Base-by-base conservation (phyloP, 441 rosid genomes). In the Eruca vesicaria region DNA sequence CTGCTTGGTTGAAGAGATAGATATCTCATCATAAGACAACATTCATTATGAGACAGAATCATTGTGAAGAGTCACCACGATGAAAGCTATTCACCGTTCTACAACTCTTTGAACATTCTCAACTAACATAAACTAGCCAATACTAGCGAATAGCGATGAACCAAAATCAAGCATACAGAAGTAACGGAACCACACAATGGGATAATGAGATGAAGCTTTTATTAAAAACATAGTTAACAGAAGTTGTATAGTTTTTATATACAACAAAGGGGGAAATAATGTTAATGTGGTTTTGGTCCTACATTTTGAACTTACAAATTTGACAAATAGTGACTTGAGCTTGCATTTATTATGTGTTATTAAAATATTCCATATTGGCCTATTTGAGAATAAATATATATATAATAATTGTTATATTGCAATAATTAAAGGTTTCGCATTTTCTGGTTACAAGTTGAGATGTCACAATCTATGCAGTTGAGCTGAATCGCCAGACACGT, bases 361-460 rank as follows among this genome's bases (percentile, higher is more conserved):
- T 41, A 21, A 71, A 53, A 5, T 57, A 77, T 57, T 43, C 16
- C 56, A 65, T 9, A 33, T 71, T 57, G 67, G 72, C 67, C 28
- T 28, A 5, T 18, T 74, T 5, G 5, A 29, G 6, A 4, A 29
- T 29, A 29, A 29, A 29, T 29, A 4, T 5, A 0, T 29, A 29
- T 5, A 0, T 29, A 29, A 5, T 0, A 29, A 36, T 21, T 50
- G n/a, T 19, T 58, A 33, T 8, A 33, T 8, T 43, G 48, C 28
- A 43, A 63, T 41, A 63, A 63, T 70, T 64, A 45, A 65, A 18
- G 55, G 33, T 6, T 70, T 52, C 29, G 20, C 45, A 71, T 48
- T 33, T 71, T 77, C 71, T 77, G 15, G 80, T 77, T 77, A 71
- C 63, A 16, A 71, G 80, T 35, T 77, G 80, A 71, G 68, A 59